These are phyloP conservation scores for Iberis amara DNA, from an alignment of 441 rosid genomes.

Conservation along the genomic window DNA sequence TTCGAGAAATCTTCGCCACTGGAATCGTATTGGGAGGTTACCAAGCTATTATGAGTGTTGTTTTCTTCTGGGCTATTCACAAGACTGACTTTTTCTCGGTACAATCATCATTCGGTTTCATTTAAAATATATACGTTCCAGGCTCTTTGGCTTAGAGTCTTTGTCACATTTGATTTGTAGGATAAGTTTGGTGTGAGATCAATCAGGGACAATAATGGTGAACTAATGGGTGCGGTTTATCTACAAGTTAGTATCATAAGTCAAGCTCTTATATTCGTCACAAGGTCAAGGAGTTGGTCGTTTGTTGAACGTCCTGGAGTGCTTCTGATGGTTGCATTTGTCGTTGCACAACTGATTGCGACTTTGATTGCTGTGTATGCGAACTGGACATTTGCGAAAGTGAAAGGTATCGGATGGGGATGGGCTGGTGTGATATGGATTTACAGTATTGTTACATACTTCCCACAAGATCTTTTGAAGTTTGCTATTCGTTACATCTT, in stretches of 20 bases:
- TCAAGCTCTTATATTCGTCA: constrained; percentile 86
- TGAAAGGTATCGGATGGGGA: constrained; percentile 87
- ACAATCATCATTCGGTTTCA: constrained; percentile 1
- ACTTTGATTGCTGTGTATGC: constrained; percentile 87
- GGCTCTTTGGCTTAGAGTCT: not conserved
- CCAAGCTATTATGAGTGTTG: constrained; percentile 74
- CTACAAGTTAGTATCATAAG: constrained; percentile 97
- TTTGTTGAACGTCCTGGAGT: constrained; percentile 74
- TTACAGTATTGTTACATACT: constrained; percentile 49
- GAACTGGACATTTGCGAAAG: constrained; percentile 77
- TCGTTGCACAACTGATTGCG: constrained; percentile 76
- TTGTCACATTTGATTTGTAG: constrained; percentile 38
- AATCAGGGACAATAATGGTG: constrained; percentile 34
- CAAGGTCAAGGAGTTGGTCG: constrained; percentile 95
- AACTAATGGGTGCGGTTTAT: constrained; percentile 83
- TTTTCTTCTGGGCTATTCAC: constrained; percentile 75
- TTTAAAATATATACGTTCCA: not conserved
- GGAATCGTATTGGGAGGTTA: constrained; percentile 83
- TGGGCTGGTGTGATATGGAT: constrained; percentile 95
- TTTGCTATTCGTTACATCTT: constrained; percentile 76
- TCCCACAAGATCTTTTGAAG: constrained; percentile 71
- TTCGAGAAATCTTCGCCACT: constrained; percentile 80
- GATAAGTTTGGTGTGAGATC: constrained; percentile 65
- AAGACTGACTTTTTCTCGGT: constrained; percentile 74
- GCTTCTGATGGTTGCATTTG: constrained; percentile 55